Conservation (phyloP, 2,329 filamentous ascomycete genomes). For the Ceratocystis albifundus region DNA sequence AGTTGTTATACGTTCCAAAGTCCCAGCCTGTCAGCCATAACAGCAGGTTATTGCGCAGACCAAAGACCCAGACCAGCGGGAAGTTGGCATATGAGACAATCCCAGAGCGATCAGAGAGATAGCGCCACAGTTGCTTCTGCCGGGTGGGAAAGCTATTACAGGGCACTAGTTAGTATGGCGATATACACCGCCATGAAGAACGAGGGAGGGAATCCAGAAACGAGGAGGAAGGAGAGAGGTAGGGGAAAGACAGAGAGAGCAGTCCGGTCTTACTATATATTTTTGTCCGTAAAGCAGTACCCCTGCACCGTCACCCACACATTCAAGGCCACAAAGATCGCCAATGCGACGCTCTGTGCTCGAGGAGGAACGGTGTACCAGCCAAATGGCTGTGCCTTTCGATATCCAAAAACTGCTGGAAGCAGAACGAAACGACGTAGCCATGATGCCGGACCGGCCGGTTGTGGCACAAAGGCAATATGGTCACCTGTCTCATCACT, state of each 20-base stretch:
- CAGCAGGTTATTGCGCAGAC: constrained; percentile 53
- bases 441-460: constrained; percentile 26
- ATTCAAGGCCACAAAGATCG: constrained; percentile 33
- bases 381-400: constrained; percentile 35
- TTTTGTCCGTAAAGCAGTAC: constrained; percentile 32
- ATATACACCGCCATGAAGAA: background rate
- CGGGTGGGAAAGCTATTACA: constrained; percentile 30
- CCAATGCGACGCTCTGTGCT: constrained; percentile 34
- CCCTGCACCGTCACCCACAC: constrained; percentile 31
- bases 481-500: background rate
- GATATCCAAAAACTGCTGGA: constrained; percentile 36
- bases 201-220: background rate
- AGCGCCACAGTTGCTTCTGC: constrained; percentile 37
- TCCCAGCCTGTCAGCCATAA: constrained; percentile 59
- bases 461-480: constrained; percentile 2
- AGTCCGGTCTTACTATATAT: constrained; percentile 32
- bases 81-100: constrained; percentile 53
- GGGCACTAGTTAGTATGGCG: background rate
- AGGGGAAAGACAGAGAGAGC: background rate
- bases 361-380: constrained; percentile 37
- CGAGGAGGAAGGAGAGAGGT: background rate
- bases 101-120: constrained; percentile 52
- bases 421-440: constrained; percentile 30
- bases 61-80: constrained; percentile 54
- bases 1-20: constrained; percentile 54